Evolutionary conservation across 2,329 filamentous ascomycete species (phyloP).

Genomic region (Botrytis deweyae): DNA sequence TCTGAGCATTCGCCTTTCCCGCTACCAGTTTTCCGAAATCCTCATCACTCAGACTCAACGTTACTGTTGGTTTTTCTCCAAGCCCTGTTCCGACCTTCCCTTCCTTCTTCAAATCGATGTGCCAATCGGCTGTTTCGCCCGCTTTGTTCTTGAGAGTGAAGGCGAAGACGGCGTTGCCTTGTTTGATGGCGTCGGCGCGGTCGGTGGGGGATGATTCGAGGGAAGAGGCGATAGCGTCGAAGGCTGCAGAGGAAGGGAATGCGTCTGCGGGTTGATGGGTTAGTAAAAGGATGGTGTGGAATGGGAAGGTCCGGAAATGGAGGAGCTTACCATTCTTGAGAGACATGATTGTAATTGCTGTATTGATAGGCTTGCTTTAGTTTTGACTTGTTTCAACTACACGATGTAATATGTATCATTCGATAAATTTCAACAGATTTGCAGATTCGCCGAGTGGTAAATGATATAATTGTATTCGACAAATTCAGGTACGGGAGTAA

Average conservation of each 20-base stretch:
- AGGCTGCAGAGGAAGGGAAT: slow-evolving; percentile 88
- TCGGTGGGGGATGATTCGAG: slow-evolving; percentile 69
- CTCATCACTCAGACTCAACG: slow-evolving; percentile 77
- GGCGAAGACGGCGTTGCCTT: slow-evolving; percentile 81
- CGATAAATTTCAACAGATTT: neutral
- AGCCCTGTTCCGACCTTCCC: slow-evolving; percentile 77
- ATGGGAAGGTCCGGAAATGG: neutral
- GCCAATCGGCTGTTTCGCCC: slow-evolving; percentile 82
- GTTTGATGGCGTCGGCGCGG: slow-evolving; percentile 84
- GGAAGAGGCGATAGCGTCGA: slow-evolving; percentile 78
- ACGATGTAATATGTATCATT: neutral
- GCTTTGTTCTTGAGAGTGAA: slow-evolving; percentile 89
- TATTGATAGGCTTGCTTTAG: neutral
- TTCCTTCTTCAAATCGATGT: slow-evolving; percentile 91
- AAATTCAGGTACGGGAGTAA: neutral
- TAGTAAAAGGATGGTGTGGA: neutral
- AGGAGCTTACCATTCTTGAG: slow-evolving; percentile 16
- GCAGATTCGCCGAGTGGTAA: neutral
- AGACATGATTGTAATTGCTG: slow-evolving; percentile 9
- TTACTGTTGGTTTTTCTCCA: slow-evolving; percentile 82
- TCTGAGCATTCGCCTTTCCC: slow-evolving; percentile 92
- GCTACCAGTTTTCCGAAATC: slow-evolving; percentile 82
- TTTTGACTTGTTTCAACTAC: neutral
- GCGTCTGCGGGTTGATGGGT: slow-evolving; percentile 52
- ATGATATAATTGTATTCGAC: neutral